Evolutionary conservation across 441 rosid genomes (phyloP).

Genomic region (Croton laevigatus): DNA sequence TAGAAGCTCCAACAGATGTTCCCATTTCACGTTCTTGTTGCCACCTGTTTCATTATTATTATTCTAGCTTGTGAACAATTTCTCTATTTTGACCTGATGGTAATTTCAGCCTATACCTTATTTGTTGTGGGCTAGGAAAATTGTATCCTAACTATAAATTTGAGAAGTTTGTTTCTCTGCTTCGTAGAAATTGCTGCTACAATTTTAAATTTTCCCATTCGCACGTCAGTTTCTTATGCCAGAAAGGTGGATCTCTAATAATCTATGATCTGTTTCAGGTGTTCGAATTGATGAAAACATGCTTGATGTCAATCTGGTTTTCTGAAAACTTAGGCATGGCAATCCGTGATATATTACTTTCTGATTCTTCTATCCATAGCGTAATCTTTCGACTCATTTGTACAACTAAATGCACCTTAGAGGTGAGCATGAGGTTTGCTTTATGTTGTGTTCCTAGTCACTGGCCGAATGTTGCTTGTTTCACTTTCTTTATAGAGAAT

Average conservation of each 20-base stretch:
- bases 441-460: constrained; percentile 17
- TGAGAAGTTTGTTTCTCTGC: constrained; percentile 1
- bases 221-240: neutral
- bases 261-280: constrained; percentile 43
- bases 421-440: constrained; percentile 52
- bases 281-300: constrained; percentile 69
- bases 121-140: neutral
- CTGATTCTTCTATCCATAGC: constrained; percentile 78
- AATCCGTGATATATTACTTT: constrained; percentile 60
- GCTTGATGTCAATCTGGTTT: constrained; percentile 51
- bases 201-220: constrained; percentile 9
- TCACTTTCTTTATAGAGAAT: constrained; percentile 21
- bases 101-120: neutral
- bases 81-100: neutral
- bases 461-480: constrained; percentile 7
- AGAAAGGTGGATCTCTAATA: constrained; percentile 8
- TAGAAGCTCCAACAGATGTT: neutral
- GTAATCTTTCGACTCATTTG: constrained; percentile 70
- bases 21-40: neutral
- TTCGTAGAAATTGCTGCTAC: neutral
- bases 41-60: neutral
- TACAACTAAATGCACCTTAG: constrained; percentile 66
- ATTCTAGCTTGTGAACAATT: neutral
- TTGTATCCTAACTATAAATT: neutral
- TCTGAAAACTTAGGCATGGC: constrained; percentile 53